Base-by-base conservation (phyloP, 2,329 filamentous ascomycete genomes). In the Aureobasidium mangrovei region DNA sequence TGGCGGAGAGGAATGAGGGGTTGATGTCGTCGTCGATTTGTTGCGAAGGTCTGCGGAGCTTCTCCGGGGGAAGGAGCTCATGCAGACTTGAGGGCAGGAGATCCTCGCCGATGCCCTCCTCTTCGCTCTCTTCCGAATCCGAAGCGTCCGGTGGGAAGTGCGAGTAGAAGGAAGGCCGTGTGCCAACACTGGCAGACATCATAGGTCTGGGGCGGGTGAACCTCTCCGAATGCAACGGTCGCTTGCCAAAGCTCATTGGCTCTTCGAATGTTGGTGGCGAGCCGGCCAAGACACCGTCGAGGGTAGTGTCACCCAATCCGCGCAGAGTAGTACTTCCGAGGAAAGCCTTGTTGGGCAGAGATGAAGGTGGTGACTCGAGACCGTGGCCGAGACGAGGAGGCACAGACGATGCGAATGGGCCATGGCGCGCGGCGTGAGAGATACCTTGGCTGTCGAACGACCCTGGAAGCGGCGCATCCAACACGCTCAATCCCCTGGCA, bases 391-490 rank as follows among this genome's bases (percentile, higher is more conserved):
- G 96, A 63, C 91, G 88, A 49, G 89, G 88, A 7, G 93, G 93
- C 8, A 97, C 87, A 0, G 91, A 97, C 0, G 91, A 88, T 6
- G 91, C 91, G 70, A 94, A 90, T 0, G 91, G 89, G 0, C 88
- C 93, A 67, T 91, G 90, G 57, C 89, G 83, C 18, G 91, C 91
- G 58, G 89, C 90, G 67, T 91, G 88, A 8, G 91, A 96, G 52
- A 96, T 88, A 47, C 91, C 91, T 65, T 96, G 93, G 63, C 90
- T 95, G 70, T 97, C 93, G 68, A 97, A 96, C 0, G 91, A 97
- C 7, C 91, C 88, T 1, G 93, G 93, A 7, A 97, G 79, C 12
- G 89, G 90, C 2, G 90, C 93, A 72, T 97, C 91, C 59, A 96
- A 79, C 10, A 94, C 88, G n/a, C 88, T 93, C n/a, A 95, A 84